Conservation (phyloP, 768 basidiomycete genomes). For the Fomitopsis serialis region DNA sequence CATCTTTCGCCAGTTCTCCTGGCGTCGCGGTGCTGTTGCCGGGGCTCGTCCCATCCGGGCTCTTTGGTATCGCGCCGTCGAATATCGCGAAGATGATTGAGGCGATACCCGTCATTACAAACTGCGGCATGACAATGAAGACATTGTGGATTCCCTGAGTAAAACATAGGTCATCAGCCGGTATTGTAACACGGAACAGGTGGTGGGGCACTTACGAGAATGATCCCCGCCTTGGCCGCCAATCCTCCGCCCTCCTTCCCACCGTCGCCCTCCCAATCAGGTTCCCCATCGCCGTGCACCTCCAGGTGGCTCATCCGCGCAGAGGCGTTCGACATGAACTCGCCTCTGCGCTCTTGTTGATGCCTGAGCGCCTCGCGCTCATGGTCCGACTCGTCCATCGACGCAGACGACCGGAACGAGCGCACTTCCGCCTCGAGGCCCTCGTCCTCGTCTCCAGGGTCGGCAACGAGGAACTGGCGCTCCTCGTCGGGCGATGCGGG, state of each 20-base stretch:
- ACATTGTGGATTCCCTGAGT: slow-evolving; percentile 92
- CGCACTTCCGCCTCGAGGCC: slow-evolving; percentile 20
- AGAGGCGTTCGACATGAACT: slow-evolving; percentile 35
- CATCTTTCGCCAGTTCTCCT: background rate
- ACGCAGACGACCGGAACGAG: slow-evolving; percentile 22
- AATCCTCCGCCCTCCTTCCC: slow-evolving; percentile 31
- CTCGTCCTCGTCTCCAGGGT: slow-evolving; percentile 19
- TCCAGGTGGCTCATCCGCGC: slow-evolving; percentile 47
- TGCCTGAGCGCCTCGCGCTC: background rate
- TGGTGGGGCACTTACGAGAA: slow-evolving; percentile 43
- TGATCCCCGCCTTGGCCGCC: slow-evolving; percentile 84
- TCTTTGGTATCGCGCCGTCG: slow-evolving; percentile 31
- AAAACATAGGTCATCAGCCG: too few relatives aligned
- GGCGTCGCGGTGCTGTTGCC: slow-evolving; percentile 3
- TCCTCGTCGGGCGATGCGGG: slow-evolving; percentile 15
- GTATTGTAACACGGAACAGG: too few relatives aligned
- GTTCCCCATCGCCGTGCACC: slow-evolving; percentile 22
- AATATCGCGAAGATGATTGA: slow-evolving; percentile 83
- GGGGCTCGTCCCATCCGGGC: background rate
- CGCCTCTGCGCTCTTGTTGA: slow-evolving; percentile 2
- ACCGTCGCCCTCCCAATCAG: slow-evolving; percentile 11
- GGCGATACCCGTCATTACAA: slow-evolving; percentile 83
- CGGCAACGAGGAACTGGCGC: slow-evolving; percentile 23
- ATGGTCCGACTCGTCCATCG: slow-evolving; percentile 15
- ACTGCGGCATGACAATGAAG: slow-evolving; percentile 91